phyloP scores from a whole-genome alignment of 345 rosid genomes.

The Psidium friedrichsthalianum region DNA sequence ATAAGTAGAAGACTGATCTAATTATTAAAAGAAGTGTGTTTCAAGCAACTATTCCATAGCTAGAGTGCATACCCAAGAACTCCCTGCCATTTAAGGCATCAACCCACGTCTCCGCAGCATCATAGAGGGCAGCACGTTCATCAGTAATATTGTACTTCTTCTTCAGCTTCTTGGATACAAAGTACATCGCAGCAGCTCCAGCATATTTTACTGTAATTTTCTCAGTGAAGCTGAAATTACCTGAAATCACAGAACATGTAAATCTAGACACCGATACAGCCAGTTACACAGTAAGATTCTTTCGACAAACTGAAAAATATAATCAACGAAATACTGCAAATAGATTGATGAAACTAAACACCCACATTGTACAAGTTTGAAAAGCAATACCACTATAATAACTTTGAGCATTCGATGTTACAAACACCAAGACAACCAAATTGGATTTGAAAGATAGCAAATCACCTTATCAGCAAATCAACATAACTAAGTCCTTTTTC shows the following conservation, averaged over 20 bases:
- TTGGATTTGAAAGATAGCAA: neutral
- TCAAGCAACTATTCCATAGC: neutral
- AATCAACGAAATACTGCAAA: neutral
- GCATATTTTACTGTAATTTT: constrained; percentile 45
- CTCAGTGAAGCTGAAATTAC: constrained; percentile 47
- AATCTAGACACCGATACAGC: neutral
- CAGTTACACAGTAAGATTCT: neutral
- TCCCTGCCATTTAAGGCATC: constrained; percentile 47
- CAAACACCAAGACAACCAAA: neutral
- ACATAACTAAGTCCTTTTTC: neutral
- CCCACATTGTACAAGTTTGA: neutral
- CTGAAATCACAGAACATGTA: constrained; percentile 12
- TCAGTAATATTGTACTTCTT: constrained; percentile 59
- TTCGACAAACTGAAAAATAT: neutral
- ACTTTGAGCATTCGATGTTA: neutral
- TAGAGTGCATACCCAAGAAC: constrained; percentile 33
- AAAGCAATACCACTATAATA: neutral
- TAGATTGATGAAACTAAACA: neutral
- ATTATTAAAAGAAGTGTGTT: neutral
- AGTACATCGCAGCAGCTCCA: constrained; percentile 64
- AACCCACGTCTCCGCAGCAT: constrained; percentile 63
- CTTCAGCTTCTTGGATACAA: constrained; percentile 55
- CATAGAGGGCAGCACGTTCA: constrained; percentile 55
- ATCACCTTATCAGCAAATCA: neutral
- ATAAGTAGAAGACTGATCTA: neutral